phyloP scores from a whole-genome alignment of 371 early-diverging fungal genomes.

The Circinella umbellata region DNA sequence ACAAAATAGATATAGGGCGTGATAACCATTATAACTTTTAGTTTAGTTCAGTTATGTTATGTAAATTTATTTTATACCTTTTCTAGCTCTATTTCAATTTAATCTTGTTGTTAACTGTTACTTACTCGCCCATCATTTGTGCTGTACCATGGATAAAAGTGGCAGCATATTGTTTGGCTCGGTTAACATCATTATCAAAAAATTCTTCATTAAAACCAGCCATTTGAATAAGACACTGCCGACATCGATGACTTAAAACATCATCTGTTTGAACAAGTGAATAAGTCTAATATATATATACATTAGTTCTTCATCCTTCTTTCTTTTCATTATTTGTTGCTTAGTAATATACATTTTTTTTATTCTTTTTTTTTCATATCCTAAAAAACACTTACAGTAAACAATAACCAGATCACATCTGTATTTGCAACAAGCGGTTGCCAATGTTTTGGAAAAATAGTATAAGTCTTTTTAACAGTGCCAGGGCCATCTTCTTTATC shows the following conservation, averaged over 20 bases:
- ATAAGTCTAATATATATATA: slow-evolving; percentile 28
- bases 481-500: slow-evolving; percentile 50
- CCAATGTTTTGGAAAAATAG: slow-evolving; percentile 56
- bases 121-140: slow-evolving; percentile 62
- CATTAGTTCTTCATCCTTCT: no score
- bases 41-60: no score
- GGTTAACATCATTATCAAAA: slow-evolving; percentile 51
- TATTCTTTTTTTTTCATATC: not conserved
- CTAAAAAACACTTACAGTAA: slow-evolving; percentile 39
- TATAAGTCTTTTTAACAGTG: slow-evolving; percentile 37
- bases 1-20: no score
- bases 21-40: no score
- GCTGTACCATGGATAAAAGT: slow-evolving; percentile 63
- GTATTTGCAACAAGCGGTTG: slow-evolving; percentile 51
- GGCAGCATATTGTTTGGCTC: slow-evolving; percentile 48
- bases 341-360: not conserved
- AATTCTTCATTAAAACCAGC: slow-evolving; percentile 73
- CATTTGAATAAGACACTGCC: slow-evolving; percentile 72
- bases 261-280: slow-evolving; percentile 53
- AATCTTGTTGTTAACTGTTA: no score
- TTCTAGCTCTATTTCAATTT: no score
- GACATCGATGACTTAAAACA: slow-evolving; percentile 56
- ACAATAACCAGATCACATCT: slow-evolving; percentile 63
- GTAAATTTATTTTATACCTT: no score
- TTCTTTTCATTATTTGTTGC: no score